phyloP scores from a whole-genome alignment of 108 stramenopile species.

The Skeletonema costatum region DNA sequence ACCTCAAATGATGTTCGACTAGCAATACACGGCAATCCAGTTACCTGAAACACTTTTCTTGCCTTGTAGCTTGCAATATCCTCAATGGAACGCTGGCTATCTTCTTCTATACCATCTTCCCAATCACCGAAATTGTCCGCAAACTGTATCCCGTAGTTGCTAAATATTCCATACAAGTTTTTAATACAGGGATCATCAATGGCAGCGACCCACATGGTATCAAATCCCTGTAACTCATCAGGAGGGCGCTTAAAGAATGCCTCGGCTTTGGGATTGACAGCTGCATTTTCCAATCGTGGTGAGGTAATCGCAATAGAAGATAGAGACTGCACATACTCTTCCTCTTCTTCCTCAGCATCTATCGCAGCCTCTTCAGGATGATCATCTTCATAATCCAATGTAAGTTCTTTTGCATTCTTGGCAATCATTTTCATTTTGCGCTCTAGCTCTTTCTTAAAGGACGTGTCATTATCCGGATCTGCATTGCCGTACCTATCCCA shows the following conservation, averaged over 20 bases:
- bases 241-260: conserved; percentile 70
- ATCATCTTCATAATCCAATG: conserved; percentile 48
- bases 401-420: conserved; percentile 35
- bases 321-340: conserved; percentile 58
- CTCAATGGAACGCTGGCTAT: conserved; percentile 70
- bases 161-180: conserved; percentile 69
- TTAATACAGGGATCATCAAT: conserved; percentile 75
- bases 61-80: conserved; percentile 88
- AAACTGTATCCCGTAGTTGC: conserved; percentile 84
- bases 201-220: conserved; percentile 78
- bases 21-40: conserved; percentile 80
- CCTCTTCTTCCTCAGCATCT: conserved; percentile 46
- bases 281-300: conserved; percentile 68
- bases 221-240: conserved; percentile 73
- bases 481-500: conserved; percentile 68
- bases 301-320: conserved; percentile 47
- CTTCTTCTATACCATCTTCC: conserved; percentile 61
- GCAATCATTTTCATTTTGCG: conserved; percentile 46
- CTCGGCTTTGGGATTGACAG: conserved; percentile 60
- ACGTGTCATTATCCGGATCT: conserved; percentile 39
- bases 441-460: conserved; percentile 35
- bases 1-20: conserved; percentile 82
- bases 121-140: conserved; percentile 90
- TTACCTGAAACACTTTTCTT: conserved; percentile 73
- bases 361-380: conserved; percentile 43